Conservation (phyloP, 768 basidiomycete genomes). For the Pulveroboletus sp. region DNA sequence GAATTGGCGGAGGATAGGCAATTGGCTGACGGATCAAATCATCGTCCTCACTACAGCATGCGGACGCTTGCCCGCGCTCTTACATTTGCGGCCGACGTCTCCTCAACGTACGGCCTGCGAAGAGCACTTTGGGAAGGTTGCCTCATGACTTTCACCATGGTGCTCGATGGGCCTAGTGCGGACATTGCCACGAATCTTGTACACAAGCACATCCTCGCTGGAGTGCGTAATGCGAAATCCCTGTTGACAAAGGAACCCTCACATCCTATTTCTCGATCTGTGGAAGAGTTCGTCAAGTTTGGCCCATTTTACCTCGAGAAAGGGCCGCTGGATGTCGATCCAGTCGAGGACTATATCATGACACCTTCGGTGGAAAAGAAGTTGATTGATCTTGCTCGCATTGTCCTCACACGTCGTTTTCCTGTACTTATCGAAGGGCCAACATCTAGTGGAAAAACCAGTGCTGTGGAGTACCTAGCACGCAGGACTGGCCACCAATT, state of each 20-base stretch:
- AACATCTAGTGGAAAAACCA: slow-evolving; percentile 96
- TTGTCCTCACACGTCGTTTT: slow-evolving; percentile 82
- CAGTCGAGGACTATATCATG: slow-evolving; percentile 81
- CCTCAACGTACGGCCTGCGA: slow-evolving; percentile 70
- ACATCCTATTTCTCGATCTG: slow-evolving; percentile 42
- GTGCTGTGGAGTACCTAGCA: slow-evolving; percentile 93
- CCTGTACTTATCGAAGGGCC: slow-evolving; percentile 97
- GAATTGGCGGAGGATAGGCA: slow-evolving; percentile 64
- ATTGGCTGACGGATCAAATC: slow-evolving; percentile 91
- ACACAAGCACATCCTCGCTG: slow-evolving; percentile 71
- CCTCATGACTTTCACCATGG: slow-evolving; percentile 97
- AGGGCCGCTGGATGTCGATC: slow-evolving; percentile 63
- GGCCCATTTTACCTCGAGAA: slow-evolving; percentile 88
- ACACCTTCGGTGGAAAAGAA: slow-evolving; percentile 94
- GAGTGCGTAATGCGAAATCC: slow-evolving; percentile 76
- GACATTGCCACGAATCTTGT: slow-evolving; percentile 63
- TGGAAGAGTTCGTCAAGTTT: slow-evolving; percentile 69
- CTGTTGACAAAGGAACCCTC: slow-evolving; percentile 67
- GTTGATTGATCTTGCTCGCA: slow-evolving; percentile 90
- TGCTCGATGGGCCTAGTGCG: slow-evolving; percentile 71
- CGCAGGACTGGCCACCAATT: slow-evolving; percentile 90
- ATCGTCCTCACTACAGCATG: slow-evolving; percentile 94
- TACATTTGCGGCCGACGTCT: slow-evolving; percentile 83
- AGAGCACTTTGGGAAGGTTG: slow-evolving; percentile 94
- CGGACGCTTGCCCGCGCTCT: slow-evolving; percentile 89